These are phyloP conservation scores for Vicia faba DNA, from an alignment of 306 rosid species.

Conservation along the genomic window DNA sequence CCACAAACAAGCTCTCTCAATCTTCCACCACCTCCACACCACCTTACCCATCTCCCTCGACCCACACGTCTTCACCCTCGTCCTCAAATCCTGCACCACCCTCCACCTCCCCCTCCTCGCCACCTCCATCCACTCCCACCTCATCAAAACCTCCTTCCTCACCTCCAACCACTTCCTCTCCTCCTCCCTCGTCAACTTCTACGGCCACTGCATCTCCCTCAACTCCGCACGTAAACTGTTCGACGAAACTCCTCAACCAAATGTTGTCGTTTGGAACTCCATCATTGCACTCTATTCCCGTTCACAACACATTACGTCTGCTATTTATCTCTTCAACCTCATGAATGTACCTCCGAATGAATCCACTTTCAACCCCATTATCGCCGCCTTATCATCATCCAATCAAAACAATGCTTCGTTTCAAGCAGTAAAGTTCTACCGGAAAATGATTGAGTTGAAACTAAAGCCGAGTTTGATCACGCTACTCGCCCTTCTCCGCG, in stretches of 20 bases:
- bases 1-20: constrained; percentile 57
- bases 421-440: constrained; percentile 54
- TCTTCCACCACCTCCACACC: constrained; percentile 69
- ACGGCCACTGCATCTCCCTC: constrained; percentile 61
- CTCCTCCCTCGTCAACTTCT: constrained; percentile 56
- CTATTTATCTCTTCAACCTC: constrained; percentile 48
- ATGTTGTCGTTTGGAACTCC: constrained; percentile 69
- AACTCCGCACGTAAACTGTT: constrained; percentile 58
- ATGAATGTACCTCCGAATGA: constrained; percentile 60
- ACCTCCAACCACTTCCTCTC: constrained; percentile 60
- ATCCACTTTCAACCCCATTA: constrained; percentile 61
- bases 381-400: constrained; percentile 46
- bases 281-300: constrained; percentile 58
- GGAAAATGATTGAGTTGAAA: constrained; percentile 46
- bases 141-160: constrained; percentile 53
- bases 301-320: constrained; percentile 35
- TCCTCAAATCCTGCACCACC: constrained; percentile 76
- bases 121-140: constrained; percentile 66
- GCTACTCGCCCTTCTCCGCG: constrained; percentile 66
- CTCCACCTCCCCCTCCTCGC: constrained; percentile 55
- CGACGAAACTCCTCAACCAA: constrained; percentile 58
- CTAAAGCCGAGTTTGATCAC: constrained; percentile 59
- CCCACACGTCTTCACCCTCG: constrained; percentile 77
- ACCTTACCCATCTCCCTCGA: constrained; percentile 55
- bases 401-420: constrained; percentile 43